Conservation (phyloP, 2,329 filamentous ascomycete genomes). For the Ophiostoma angusticollis region DNA sequence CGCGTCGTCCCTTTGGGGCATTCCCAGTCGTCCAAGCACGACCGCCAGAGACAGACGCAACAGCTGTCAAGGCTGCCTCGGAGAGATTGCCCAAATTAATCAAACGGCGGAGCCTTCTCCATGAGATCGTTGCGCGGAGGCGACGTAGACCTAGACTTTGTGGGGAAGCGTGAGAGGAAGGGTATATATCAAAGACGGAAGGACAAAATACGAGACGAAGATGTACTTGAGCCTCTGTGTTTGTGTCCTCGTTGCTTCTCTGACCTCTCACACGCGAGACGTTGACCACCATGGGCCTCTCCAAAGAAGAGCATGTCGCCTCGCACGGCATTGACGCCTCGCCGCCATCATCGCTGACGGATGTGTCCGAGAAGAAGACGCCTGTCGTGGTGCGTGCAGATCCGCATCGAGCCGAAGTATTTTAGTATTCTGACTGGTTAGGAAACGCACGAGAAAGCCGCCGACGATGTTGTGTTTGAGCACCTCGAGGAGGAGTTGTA, state of each 20-base stretch:
- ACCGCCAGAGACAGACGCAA: no score
- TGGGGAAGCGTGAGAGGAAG: neutral
- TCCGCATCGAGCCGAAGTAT: no score
- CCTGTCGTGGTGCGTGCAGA: no score
- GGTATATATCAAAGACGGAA: neutral
- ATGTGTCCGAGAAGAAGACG: slow-evolving; percentile 14
- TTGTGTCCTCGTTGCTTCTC: no score
- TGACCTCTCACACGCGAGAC: no score
- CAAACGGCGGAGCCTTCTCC: neutral
- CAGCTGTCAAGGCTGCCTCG: no score
- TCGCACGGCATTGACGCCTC: slow-evolving; percentile 1
- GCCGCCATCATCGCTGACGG: slow-evolving; percentile 1
- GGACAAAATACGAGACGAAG: neutral
- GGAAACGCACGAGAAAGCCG: neutral
- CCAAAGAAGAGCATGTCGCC: no score
- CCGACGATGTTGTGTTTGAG: slow-evolving; percentile 2
- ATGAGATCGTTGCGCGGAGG: neutral
- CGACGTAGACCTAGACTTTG: neutral
- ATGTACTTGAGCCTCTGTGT: no score
- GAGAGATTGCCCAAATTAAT: no score
- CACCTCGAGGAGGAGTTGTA: slow-evolving; percentile 7
- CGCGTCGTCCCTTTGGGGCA: slow-evolving; percentile 3
- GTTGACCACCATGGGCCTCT: slow-evolving; percentile 5
- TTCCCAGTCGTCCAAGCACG: no score
- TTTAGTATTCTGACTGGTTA: no score